Percentiles rank a stretch among this genome's conserved stretches.
Conservation (phyloP, 2,329 filamentous ascomycete species). For the Pleomassaria siparia region DNA sequence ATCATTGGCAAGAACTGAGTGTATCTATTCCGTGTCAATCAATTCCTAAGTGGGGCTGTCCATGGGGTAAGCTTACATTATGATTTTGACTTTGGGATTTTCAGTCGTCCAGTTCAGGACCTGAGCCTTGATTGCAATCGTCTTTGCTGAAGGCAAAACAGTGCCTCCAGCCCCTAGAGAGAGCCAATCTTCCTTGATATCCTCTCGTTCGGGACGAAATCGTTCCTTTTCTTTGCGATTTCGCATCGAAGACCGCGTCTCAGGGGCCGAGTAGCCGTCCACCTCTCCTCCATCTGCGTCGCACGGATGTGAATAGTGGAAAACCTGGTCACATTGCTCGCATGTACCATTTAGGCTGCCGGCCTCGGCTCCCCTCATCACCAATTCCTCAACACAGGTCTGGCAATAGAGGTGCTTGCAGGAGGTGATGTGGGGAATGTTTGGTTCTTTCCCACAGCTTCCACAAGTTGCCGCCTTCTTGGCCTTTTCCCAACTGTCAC, state of each 20-base stretch:
- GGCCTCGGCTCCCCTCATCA: slow-evolving; percentile 27
- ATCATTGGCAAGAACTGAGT: slow-evolving; percentile 61
- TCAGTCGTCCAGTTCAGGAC: slow-evolving; percentile 49
- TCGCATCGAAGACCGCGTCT: slow-evolving; percentile 18
- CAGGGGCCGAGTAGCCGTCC: slow-evolving; percentile 10
- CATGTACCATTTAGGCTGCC: slow-evolving; percentile 23
- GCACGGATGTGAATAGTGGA: slow-evolving; percentile 21
- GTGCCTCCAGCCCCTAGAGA: slow-evolving; percentile 28
- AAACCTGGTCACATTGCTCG: slow-evolving; percentile 36
- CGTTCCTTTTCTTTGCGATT: slow-evolving; percentile 19
- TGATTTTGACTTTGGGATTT: slow-evolving; percentile 56
- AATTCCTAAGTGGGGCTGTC: neutral
- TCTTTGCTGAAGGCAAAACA: slow-evolving; percentile 50
- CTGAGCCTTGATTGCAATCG: slow-evolving; percentile 48
- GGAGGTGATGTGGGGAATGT: slow-evolving; percentile 48
- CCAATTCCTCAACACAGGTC: slow-evolving; percentile 46
- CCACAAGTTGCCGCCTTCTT: slow-evolving; percentile 48
- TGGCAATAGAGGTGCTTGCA: slow-evolving; percentile 62
- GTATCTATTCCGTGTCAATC: slow-evolving; percentile 46
- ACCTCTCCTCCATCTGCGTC: slow-evolving; percentile 20
- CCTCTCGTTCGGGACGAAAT: slow-evolving; percentile 20
- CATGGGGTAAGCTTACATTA: slow-evolving; percentile 18
- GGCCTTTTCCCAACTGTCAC: slow-evolving; percentile 42
- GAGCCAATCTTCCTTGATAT: slow-evolving; percentile 45
- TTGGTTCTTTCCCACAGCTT: slow-evolving; percentile 45